Evolutionary conservation across 257 asterid species (phyloP).

Genomic region (Solanum appendiculatum): DNA sequence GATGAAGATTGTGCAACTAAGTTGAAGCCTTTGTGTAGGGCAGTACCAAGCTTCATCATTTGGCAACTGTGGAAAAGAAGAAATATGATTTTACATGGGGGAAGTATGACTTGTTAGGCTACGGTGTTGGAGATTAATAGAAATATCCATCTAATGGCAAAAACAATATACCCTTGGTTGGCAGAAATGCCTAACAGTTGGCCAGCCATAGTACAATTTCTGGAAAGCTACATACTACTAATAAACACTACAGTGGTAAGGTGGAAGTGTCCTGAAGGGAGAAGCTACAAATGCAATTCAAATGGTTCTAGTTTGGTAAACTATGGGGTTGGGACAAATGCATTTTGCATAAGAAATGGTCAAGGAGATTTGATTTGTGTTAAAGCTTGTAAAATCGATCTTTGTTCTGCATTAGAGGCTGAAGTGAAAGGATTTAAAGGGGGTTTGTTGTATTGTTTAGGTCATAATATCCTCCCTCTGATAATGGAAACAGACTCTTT

Average conservation of each 20-base stretch:
- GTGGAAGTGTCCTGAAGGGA: background rate
- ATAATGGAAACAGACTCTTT: background rate
- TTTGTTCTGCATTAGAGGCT: background rate
- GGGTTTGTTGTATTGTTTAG: background rate
- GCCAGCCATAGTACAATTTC: background rate
- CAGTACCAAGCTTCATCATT: too few species aligned
- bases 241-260: background rate
- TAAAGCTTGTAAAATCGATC: background rate
- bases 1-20: background rate
- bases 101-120: background rate
- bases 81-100: background rate
- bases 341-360: background rate
- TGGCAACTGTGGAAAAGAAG: background rate
- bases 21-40: background rate
- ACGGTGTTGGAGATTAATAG: background rate
- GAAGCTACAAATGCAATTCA: too few species aligned
- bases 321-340: too few species aligned
- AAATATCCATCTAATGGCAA: too few species aligned
- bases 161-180: background rate
- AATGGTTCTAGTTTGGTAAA: background rate
- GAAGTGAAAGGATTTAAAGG: background rate
- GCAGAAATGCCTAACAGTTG: background rate
- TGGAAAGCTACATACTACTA: background rate
- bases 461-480: background rate
- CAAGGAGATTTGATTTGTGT: background rate